These are phyloP conservation scores for Teunomyces stri DNA, from an alignment of 805 yeast species.

Conservation along the genomic window DNA sequence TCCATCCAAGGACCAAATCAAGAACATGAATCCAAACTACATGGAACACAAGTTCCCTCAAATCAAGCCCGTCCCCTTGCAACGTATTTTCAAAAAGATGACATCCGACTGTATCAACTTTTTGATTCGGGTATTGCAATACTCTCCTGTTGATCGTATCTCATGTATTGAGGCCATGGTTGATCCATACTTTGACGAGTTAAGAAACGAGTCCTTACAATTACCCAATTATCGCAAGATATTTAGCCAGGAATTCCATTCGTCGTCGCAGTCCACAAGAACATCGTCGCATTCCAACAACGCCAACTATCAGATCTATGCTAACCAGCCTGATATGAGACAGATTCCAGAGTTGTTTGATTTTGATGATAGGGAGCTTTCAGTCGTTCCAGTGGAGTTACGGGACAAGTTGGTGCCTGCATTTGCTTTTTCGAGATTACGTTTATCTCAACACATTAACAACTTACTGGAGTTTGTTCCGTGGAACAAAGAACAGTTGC, in stretches of 20 bases:
- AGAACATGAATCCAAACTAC: conserved; percentile 93
- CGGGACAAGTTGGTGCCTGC: conserved; percentile 43
- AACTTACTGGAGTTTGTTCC: conserved; percentile 40
- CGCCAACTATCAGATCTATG: conserved; percentile 41
- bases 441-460: conserved; percentile 15
- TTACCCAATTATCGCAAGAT: conserved; percentile 45
- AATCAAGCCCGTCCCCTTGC: conserved; percentile 73
- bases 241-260: conserved; percentile 33
- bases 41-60: conserved; percentile 96
- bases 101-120: conserved; percentile 54
- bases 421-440: conserved; percentile 30
- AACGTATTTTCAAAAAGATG: conserved; percentile 61
- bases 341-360: conserved; percentile 51
- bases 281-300: conserved; percentile 26
- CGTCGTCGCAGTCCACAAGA: conserved; percentile 15
- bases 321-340: conserved; percentile 38
- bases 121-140: conserved; percentile 56
- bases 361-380: conserved; percentile 50
- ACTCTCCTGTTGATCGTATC: conserved; percentile 65
- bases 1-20: conserved; percentile 87
- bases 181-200: conserved; percentile 55
- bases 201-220: conserved; percentile 37
- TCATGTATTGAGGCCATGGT: conserved; percentile 54
- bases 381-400: conserved; percentile 39
- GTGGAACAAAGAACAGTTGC: conserved; percentile 28